These are phyloP conservation scores for Fraxinus floribunda DNA, from an alignment of 305 asterid genomes.

Conservation along the genomic window DNA sequence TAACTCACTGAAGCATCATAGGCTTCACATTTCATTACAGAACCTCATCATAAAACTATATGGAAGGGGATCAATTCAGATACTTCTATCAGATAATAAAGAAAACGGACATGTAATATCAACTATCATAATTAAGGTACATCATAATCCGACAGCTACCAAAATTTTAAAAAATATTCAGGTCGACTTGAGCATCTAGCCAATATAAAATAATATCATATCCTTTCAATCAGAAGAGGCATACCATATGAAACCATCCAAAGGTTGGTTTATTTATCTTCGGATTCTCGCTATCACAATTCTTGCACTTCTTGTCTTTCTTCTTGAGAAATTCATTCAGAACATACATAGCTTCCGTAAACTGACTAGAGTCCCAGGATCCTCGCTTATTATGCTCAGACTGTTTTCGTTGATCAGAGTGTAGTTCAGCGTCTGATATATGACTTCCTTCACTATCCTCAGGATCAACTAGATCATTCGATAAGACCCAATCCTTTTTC, in stretches of 20 bases:
- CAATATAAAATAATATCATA: not conserved
- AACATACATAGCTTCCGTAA: constrained; percentile 68
- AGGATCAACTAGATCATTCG: constrained; percentile 22
- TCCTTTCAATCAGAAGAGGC: constrained; percentile 19
- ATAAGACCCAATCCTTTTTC: constrained; percentile 7
- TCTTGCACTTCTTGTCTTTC: constrained; percentile 42
- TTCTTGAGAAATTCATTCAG: constrained; percentile 56
- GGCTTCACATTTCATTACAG: not conserved
- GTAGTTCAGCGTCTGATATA: constrained; percentile 42
- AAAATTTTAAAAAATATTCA: too few species aligned
- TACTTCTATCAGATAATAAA: not conserved
- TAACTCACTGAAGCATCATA: not conserved
- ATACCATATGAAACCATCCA: constrained; percentile 90
- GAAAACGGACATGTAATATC: not conserved
- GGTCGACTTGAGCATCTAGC: not conserved
- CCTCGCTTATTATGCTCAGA: constrained; percentile 30
- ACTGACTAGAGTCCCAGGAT: constrained; percentile 67
- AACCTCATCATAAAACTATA: not conserved
- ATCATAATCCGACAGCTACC: not conserved
- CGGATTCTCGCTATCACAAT: constrained; percentile 55
- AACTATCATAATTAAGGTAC: not conserved
- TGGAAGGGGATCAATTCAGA: not conserved
- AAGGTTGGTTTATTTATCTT: constrained; percentile 67
- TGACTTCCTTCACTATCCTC: constrained; percentile 70
- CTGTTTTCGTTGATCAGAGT: constrained; percentile 32